Base-by-base conservation (phyloP, 768 basidiomycete species). In the Lactarius trivialis region DNA sequence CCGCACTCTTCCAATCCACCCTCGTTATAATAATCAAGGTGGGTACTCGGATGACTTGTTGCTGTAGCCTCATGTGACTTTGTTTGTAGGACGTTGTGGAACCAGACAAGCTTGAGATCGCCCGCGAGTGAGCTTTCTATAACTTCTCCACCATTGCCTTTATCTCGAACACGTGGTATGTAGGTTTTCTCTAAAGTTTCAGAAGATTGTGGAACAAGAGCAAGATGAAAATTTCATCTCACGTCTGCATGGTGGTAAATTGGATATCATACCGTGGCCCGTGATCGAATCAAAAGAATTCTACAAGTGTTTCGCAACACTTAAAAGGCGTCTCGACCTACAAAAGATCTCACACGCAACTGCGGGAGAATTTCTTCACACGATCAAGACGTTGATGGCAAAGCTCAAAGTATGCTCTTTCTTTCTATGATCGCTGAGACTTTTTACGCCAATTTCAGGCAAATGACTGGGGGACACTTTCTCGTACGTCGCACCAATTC, bases 11-110 rank as follows among this genome's bases (percentile, higher is more conserved):
- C 72, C 80, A 79, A 64, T 85, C 83, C 0, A 82, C 77, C 0
- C 71, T 86, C 19, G 78, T 78, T 7, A 83, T 86, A 61, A 84
- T 86, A 43, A 85, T 86, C 70, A 86, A 86, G 76, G 84, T 80
- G n/a, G 33, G 62, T 36, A 14, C 36, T 36, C 12, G 11, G 36
- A 36, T 36, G 12, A 36, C 12, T 14, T 36, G 36, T 36, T 14
- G 12, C 36, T 11, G 12, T 8, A 11, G 2, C 36, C 3, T 36
- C 36, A 14, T 36, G 12, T 36, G 36, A 36, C 36, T 12, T 36
- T 36, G 2, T 2, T 36, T 3, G 8, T 11, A 36, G 36, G 36
- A 36, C 12, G 36, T 36, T 36, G 36, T 36, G 12, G 36, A 36
- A 36, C 36, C 36, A 14, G 36, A 36, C 36, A 36, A 36, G 36